Evolutionary conservation across 2,329 filamentous ascomycete genomes (phyloP).

Genomic region (Ceratocystis alfenasii): DNA sequence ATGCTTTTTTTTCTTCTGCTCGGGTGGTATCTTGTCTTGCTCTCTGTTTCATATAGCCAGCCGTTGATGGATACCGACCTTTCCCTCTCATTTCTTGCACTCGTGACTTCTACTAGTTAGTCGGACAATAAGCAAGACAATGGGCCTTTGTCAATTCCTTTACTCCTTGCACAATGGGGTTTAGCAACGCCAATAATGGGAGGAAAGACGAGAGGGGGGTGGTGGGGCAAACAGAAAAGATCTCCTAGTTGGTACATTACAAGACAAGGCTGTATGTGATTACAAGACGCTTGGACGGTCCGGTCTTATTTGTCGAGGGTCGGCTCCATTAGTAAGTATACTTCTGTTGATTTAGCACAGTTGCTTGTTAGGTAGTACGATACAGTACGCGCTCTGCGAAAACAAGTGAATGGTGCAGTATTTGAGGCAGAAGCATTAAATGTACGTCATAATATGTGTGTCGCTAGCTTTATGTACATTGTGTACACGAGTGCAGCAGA

Average conservation of each 20-base stretch:
- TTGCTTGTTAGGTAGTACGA: too few species aligned
- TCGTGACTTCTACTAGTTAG: neutral
- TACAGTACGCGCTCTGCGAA: too few species aligned
- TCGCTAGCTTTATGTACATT: neutral
- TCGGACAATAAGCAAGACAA: constrained; percentile 8
- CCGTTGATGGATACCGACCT: neutral
- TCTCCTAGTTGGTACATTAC: neutral
- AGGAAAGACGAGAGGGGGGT: neutral
- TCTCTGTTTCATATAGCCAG: neutral
- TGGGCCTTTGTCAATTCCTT: constrained; percentile 10
- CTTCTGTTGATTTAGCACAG: neutral
- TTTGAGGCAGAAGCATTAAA: neutral
- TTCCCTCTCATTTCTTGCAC: neutral
- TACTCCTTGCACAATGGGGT: neutral
- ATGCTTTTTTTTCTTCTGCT: too few species aligned
- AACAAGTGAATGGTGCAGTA: neutral
- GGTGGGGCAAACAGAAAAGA: neutral
- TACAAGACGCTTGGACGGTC: neutral
- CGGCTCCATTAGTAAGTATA: constrained; percentile 1
- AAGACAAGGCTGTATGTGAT: neutral
- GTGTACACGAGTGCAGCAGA: neutral
- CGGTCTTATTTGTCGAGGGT: neutral
- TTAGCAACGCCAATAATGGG: neutral
- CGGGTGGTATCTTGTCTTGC: neutral
- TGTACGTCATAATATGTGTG: too few species aligned